These are phyloP conservation scores for Blastobotrys indianensis DNA, from an alignment of 1,139 yeast genomes.

Conservation along the genomic window DNA sequence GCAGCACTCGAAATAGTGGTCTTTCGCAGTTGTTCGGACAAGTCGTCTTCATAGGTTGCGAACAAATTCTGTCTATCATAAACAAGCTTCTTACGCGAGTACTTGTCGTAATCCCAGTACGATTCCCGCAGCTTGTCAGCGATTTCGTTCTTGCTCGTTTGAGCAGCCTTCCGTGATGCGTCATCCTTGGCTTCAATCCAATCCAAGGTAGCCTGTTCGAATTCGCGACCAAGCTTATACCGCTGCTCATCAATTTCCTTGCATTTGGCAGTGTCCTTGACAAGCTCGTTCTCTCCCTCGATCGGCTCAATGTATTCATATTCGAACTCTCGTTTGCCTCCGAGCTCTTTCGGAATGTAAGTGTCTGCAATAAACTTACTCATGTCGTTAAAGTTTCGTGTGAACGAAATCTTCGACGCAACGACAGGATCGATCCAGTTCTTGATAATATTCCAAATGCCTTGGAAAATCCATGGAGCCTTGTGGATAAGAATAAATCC, in stretches of 20 bases:
- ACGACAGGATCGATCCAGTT: slow-evolving; percentile 89
- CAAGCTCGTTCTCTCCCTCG: slow-evolving; percentile 41
- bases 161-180: slow-evolving; percentile 40
- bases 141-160: slow-evolving; percentile 44
- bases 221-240: slow-evolving; percentile 41
- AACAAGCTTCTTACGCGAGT: slow-evolving; percentile 59
- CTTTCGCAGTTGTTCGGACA: no score
- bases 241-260: slow-evolving; percentile 45
- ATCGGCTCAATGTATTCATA: slow-evolving; percentile 54
- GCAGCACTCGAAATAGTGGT: no score
- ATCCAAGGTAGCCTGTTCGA: slow-evolving; percentile 51
- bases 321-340: slow-evolving; percentile 57
- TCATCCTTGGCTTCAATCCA: slow-evolving; percentile 56
- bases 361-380: slow-evolving; percentile 48
- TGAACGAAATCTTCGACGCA: slow-evolving; percentile 72
- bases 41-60: slow-evolving; percentile 27
- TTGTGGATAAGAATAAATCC: slow-evolving; percentile 73
- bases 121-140: slow-evolving; percentile 49
- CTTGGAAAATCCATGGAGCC: slow-evolving; percentile 86
- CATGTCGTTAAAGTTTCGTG: slow-evolving; percentile 55
- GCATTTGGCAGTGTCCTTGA: slow-evolving; percentile 40
- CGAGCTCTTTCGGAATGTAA: slow-evolving; percentile 55
- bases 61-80: slow-evolving; percentile 56
- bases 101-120: slow-evolving; percentile 63
- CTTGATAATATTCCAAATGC: slow-evolving; percentile 79